Evolutionary conservation across 140 eudicot species (phyloP), one percentile per base, ranked within the genome.

Genomic region (Flaveria floridana): DNA sequence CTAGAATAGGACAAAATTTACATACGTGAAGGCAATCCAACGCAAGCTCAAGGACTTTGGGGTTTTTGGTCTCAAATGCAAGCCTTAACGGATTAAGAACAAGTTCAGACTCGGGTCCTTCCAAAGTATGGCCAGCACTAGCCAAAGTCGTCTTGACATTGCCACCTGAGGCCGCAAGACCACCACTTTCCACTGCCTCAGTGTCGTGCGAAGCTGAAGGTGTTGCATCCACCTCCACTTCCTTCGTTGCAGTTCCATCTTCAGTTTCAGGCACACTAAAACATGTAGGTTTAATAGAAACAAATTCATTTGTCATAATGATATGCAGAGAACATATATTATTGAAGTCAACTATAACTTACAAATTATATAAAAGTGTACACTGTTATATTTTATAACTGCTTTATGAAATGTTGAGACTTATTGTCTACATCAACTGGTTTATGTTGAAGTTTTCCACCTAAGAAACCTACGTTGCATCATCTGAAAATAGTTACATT

Each of bases 11-110:
- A 73, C 52, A 79, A 71, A 28, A 65, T 30, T 71, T 69, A 78
- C 99, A 46, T 94, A 94, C 99, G 61, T 94, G 99, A 75, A 94
- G 97, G 80, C 99, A 94, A 87, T 94, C 99, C 87, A 94, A 84
- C 46, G 96, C 97, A 68, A 90, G 96, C 86, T 94, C 99, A 57
- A 85, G 26, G 37, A 94, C 77, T 90, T 90, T 94, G 7, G 82
- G 79, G 74, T 83, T 94, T 84, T 88, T 94, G 62, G 99, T 85
- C 88, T 94, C 99, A 79, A 90, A 90, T 23, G 99, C 99, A 80
- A 94, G 91, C 74, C 96, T 80, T n/a, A 94, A 82, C 72, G 97
- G 99, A 74, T 73, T 94, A 79, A 94, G 78, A 53, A 94, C 97
- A 83, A 90, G 96, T 87, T 90, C 99, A 9, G 97, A 85, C 82